Evolutionary conservation across 2,329 filamentous ascomycete genomes (phyloP).

Genomic region (Paraconiothyrium sp.): DNA sequence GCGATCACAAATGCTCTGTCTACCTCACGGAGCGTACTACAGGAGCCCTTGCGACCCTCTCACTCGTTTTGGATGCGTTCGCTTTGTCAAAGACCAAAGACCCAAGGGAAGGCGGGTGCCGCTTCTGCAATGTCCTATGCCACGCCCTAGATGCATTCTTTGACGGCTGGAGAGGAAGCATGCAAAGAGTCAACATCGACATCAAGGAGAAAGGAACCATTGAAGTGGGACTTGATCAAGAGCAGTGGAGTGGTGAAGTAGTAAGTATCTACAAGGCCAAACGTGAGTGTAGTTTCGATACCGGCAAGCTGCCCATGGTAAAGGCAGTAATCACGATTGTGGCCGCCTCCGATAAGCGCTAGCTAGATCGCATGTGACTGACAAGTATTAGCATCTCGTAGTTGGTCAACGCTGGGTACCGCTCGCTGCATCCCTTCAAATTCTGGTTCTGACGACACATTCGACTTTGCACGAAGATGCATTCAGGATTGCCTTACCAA

Average conservation of each 20-base stretch:
- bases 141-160: constrained; percentile 42
- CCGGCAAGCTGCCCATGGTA: not conserved
- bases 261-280: constrained; percentile 42
- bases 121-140: constrained; percentile 39
- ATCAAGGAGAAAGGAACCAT: constrained; percentile 40
- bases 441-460: constrained; percentile 45
- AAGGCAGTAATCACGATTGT: not conserved
- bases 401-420: constrained; percentile 43
- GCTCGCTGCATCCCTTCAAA: constrained; percentile 41
- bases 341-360: not conserved
- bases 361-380: constrained; percentile 14
- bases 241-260: constrained; percentile 32
- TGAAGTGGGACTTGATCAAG: constrained; percentile 35
- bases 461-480: constrained; percentile 43
- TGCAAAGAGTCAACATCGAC: constrained; percentile 33
- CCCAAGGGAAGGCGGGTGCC: constrained; percentile 32
- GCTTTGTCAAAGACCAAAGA: constrained; percentile 28
- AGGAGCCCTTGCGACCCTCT: constrained; percentile 30
- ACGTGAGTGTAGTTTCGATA: constrained; percentile 28
- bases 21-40: constrained; percentile 32
- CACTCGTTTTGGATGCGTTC: constrained; percentile 39
- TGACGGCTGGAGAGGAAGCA: constrained; percentile 34
- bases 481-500: constrained; percentile 45
- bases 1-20: constrained; percentile 35
- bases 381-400: constrained; percentile 33